Conservation (phyloP, 2,329 filamentous ascomycete species). For the Thielaviopsis cerberus region DNA sequence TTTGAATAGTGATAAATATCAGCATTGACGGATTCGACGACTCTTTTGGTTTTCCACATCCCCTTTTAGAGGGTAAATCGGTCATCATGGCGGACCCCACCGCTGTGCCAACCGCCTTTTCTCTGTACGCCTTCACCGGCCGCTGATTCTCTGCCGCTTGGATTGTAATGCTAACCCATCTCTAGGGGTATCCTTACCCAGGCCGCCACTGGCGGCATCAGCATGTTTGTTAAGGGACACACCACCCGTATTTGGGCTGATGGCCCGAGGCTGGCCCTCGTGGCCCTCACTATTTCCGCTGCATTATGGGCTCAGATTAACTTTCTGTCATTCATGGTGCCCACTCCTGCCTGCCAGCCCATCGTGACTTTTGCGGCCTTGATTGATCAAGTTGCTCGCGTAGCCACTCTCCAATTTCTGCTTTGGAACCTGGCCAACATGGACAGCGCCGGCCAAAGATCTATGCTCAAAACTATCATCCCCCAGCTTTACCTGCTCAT, state of each 20-base stretch:
- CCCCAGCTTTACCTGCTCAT: conserved; percentile 29
- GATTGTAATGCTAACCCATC: conserved; percentile 34
- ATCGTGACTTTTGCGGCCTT: conserved; percentile 31
- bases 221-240: conserved; percentile 28
- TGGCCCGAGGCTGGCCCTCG: conserved; percentile 46
- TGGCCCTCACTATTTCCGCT: conserved; percentile 31
- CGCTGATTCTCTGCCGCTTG: conserved; percentile 24
- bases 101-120: conserved; percentile 10
- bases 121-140: conserved; percentile 23
- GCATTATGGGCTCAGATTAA: conserved; percentile 35
- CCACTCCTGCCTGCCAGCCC: conserved; percentile 30
- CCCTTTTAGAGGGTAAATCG: not conserved
- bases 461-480: conserved; percentile 19
- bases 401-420: conserved; percentile 34
- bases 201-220: conserved; percentile 27
- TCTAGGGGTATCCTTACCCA: conserved; percentile 38
- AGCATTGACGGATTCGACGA: not conserved
- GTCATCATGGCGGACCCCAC: conserved; percentile 3
- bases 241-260: conserved; percentile 32
- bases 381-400: conserved; percentile 39
- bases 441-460: conserved; percentile 7
- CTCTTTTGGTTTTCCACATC: not conserved
- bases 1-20: not conserved
- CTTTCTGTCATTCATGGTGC: conserved; percentile 31
- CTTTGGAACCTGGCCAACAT: conserved; percentile 28